Evolutionary conservation across 2,329 filamentous ascomycete species (phyloP).

Genomic region (Emericellopsis atlantica): DNA sequence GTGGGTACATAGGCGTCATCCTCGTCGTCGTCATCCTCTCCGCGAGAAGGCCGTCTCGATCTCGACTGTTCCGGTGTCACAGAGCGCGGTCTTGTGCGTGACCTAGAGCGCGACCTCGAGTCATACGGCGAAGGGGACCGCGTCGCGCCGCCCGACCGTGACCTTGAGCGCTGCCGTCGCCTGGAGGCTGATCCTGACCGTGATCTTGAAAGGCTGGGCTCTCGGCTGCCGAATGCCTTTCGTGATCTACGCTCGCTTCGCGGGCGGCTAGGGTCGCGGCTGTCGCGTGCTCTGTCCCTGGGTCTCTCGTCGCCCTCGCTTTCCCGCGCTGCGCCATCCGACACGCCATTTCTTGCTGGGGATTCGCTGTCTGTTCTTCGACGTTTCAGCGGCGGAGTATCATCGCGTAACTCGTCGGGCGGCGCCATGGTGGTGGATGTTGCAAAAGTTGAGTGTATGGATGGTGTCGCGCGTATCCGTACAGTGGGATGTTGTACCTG

Average conservation of each 20-base stretch:
- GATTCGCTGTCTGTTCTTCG: conserved; percentile 17
- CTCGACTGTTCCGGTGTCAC: conserved; percentile 15
- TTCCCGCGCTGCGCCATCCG: neutral
- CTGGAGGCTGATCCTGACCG: conserved; percentile 16
- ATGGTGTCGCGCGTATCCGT: no score
- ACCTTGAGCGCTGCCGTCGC: conserved; percentile 17
- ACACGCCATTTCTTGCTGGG: conserved; percentile 6
- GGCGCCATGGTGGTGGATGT: conserved; percentile 13
- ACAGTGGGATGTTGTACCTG: no score
- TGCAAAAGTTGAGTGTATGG: neutral
- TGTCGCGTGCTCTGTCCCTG: conserved; percentile 5
- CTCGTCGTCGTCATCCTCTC: no score
- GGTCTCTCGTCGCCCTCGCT: neutral
- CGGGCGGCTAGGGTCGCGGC: conserved; percentile 11
- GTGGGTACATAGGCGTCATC: conserved; percentile 9
- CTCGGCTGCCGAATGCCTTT: conserved; percentile 13
- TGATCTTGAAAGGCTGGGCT: conserved; percentile 17
- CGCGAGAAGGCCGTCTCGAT: no score
- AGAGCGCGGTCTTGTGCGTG: conserved; percentile 11
- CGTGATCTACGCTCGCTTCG: conserved; percentile 5
- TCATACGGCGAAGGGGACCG: conserved; percentile 13
- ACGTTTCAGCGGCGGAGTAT: conserved; percentile 16
- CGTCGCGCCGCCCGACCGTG: conserved; percentile 16
- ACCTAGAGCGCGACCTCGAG: conserved; percentile 13
- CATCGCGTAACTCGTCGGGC: conserved; percentile 10